Base-by-base conservation (phyloP, 306 rosid genomes). In the Citrullus mucosospermus region DNA sequence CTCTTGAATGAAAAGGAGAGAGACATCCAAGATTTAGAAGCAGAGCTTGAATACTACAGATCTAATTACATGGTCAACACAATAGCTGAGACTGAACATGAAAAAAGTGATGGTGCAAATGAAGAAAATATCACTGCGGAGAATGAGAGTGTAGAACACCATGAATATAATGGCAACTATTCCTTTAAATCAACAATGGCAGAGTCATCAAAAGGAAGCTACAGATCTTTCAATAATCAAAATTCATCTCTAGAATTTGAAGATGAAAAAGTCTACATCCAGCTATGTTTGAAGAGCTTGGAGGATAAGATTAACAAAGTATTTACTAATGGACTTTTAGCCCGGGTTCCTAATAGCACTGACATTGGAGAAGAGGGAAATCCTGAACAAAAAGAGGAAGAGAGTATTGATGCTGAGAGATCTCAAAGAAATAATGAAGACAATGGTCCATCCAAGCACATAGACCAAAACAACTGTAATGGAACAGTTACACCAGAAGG, bases 1-100 rank as follows among this genome's bases (percentile, higher is more conserved):
- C 85, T 91, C 36, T 82, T 92, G 77, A 87, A 88, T 43, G 97
- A 95, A 79, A 92, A 84, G 88, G 98, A 92, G 81, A 91, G 85
- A 78, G 89, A 84, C 78, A 78, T 91, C 60, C 96, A 92, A 78
- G 97, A 95, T 83, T 81, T 95, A 84, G 97, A 95, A 81, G 87
- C 89, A 12, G 93, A 95, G 86, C 75, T 95, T 17, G 97, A 92
- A 69, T 85, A 76, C 75, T 92, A 84, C 78, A 86, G 82, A 80
- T 55, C 72, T 36, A 84, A 80, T 82, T 28, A 78, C 57, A 55
- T 71, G 8, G 84, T 79, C 3, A 88, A 82, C 74, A 62, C 72
- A 15, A 36, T 53, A 63, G 78, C 55, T 51, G 81, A 61, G 36
- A 20, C 43, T 76, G 74, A 78, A 78, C 81, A 75, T 3, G 62